Evolutionary conservation across 148 eudicot genomes (phyloP).

Genomic region (Mesembryanthemum crystallinum): DNA sequence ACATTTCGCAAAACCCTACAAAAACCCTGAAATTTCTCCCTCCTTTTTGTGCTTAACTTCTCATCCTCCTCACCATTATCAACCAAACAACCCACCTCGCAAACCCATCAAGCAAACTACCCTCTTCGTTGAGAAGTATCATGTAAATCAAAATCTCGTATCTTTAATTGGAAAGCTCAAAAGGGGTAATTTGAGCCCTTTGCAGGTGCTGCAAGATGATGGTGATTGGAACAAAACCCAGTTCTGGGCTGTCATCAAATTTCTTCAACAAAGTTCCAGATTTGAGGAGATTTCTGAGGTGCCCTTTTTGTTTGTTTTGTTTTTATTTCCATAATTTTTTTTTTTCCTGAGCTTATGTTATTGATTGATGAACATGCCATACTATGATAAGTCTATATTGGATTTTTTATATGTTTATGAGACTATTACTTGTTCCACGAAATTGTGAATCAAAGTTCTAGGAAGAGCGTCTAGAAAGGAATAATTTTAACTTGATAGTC

Average conservation of each 20-base stretch:
- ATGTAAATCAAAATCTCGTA: neutral
- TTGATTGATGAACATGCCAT: neutral
- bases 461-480: neutral
- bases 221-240: slow-evolving; percentile 41
- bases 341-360: neutral
- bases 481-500: neutral
- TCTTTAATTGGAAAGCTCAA: slow-evolving; percentile 25
- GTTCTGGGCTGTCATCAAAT: slow-evolving; percentile 37
- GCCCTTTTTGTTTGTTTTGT: neutral
- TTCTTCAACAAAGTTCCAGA: slow-evolving; percentile 30
- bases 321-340: neutral
- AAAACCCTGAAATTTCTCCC: slow-evolving; percentile 26
- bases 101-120: slow-evolving; percentile 14
- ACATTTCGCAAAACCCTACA: slow-evolving; percentile 18
- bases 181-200: slow-evolving; percentile 22
- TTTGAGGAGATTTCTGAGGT: slow-evolving; percentile 34
- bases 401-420: neutral
- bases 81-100: neutral
- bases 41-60: neutral
- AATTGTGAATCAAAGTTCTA: neutral
- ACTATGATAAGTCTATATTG: neutral
- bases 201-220: slow-evolving; percentile 35
- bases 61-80: neutral
- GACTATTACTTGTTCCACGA: neutral
- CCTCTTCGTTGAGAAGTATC: slow-evolving; percentile 5